Conservation (phyloP, 2,329 filamentous ascomycete genomes). For the Colletotrichum sp. region DNA sequence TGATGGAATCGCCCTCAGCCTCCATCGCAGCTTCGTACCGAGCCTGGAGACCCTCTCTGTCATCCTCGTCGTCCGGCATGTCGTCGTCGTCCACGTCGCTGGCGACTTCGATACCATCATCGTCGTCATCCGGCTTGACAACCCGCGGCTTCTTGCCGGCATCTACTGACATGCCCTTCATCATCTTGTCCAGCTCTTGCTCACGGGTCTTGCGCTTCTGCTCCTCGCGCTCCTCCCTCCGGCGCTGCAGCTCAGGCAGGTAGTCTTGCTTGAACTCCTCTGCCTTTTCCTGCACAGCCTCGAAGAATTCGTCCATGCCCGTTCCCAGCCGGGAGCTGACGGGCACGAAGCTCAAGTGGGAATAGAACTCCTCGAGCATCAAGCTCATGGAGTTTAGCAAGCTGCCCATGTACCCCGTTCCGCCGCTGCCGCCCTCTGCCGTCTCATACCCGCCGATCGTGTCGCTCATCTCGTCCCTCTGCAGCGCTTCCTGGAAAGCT, state of each 20-base stretch:
- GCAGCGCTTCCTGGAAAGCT: conserved; percentile 86
- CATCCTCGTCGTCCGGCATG: conserved; percentile 62
- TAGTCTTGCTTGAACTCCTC: conserved; percentile 91
- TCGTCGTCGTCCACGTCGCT: conserved; percentile 65
- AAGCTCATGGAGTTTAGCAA: conserved; percentile 97
- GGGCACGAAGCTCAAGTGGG: conserved; percentile 88
- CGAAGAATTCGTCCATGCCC: conserved; percentile 92
- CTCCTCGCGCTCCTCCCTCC: conserved; percentile 76
- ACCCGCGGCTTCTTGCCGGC: conserved; percentile 26
- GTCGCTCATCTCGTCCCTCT: conserved; percentile 78
- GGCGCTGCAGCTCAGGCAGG: conserved; percentile 85
- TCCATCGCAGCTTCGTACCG: conserved; percentile 79
- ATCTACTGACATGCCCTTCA: conserved; percentile 82
- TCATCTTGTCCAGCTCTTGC: conserved; percentile 87
- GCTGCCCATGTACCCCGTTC: conserved; percentile 95
- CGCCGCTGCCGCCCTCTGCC: conserved; percentile 61
- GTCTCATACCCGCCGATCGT: conserved; percentile 77
- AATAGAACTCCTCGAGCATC: conserved; percentile 97
- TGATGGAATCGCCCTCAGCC: conserved; percentile 56
- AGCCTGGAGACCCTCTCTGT: conserved; percentile 71
- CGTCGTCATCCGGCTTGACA: conserved; percentile 46
- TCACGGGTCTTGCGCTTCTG: conserved; percentile 75
- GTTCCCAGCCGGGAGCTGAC: conserved; percentile 93
- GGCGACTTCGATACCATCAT: conserved; percentile 55
- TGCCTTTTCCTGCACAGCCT: conserved; percentile 84